Evolutionary conservation across 2,329 filamentous ascomycete genomes (phyloP).

Genomic region (Ophiostoma sp.): DNA sequence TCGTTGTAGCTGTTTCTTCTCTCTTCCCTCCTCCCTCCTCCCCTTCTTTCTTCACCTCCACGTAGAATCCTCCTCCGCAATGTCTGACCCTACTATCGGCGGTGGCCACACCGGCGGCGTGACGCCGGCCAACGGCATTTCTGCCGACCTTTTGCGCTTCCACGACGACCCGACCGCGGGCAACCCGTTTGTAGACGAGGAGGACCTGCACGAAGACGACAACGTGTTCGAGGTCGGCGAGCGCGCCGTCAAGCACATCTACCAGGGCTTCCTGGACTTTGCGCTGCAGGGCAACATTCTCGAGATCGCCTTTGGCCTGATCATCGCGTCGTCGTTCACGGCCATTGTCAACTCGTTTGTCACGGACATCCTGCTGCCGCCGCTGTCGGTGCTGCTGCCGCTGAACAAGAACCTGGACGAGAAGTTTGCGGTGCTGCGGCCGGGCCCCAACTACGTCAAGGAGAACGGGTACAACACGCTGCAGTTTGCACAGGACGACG

Average conservation of each 20-base stretch:
- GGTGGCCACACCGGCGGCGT: slow-evolving; percentile 16
- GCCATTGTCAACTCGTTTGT: slow-evolving; percentile 67
- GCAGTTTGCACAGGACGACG: slow-evolving; percentile 62
- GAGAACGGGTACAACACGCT: slow-evolving; percentile 63
- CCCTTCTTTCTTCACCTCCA: not conserved
- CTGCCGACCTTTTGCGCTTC: slow-evolving; percentile 23
- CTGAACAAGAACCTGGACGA: slow-evolving; percentile 67
- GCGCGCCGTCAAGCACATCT: slow-evolving; percentile 46
- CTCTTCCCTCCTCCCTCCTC: not conserved
- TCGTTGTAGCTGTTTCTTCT: not conserved
- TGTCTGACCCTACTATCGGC: slow-evolving; percentile 15
- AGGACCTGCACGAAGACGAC: slow-evolving; percentile 36
- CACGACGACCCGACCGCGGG: slow-evolving; percentile 29
- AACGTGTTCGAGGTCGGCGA: slow-evolving; percentile 40
- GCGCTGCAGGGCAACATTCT: slow-evolving; percentile 69
- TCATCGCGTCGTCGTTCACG: slow-evolving; percentile 67
- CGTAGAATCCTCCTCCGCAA: not conserved
- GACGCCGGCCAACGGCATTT: slow-evolving; percentile 12
- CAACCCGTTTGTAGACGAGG: slow-evolving; percentile 37
- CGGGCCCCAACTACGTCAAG: slow-evolving; percentile 50
- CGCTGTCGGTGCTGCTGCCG: slow-evolving; percentile 63
- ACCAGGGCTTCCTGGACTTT: slow-evolving; percentile 65
- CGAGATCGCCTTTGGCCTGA: slow-evolving; percentile 69
- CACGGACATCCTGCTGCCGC: slow-evolving; percentile 63
- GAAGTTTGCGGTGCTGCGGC: slow-evolving; percentile 62